Evolutionary conservation across 2,329 filamentous ascomycete genomes (phyloP).

Genomic region (Hypocreales sp.): DNA sequence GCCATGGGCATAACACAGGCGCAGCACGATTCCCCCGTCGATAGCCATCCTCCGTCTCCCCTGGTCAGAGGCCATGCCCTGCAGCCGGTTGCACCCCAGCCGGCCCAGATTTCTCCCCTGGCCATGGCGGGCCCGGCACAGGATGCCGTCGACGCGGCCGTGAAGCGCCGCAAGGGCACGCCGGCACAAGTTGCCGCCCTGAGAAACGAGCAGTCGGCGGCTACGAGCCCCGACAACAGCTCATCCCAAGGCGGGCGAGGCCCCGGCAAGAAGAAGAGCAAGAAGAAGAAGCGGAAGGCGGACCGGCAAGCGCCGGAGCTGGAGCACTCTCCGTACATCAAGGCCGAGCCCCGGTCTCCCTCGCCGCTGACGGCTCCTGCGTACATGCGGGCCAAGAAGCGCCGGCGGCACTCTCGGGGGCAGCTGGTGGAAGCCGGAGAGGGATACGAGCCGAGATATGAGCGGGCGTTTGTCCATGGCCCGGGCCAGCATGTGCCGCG

Average conservation of each 20-base stretch:
- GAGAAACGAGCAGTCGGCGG: conserved; percentile 29
- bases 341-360: conserved; percentile 47
- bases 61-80: conserved; percentile 60
- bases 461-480: conserved; percentile 19
- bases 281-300: conserved; percentile 37
- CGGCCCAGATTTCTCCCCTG: conserved; percentile 50
- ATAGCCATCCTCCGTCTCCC: conserved; percentile 33
- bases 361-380: conserved; percentile 39
- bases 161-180: conserved; percentile 8
- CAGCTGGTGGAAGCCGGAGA: conserved; percentile 17
- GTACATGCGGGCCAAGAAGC: conserved; percentile 40
- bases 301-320: conserved; percentile 31
- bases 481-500: conserved; percentile 17
- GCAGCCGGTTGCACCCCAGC: conserved; percentile 59
- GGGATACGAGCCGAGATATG: conserved; percentile 27
- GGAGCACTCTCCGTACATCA: conserved; percentile 39
- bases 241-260: conserved; percentile 34
- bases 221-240: conserved; percentile 45
- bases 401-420: conserved; percentile 31
- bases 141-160: neutral
- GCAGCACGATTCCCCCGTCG: conserved; percentile 10
- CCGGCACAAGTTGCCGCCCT: conserved; percentile 41
- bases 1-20: conserved; percentile 5
- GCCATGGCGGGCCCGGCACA: conserved; percentile 26
- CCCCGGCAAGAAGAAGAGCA: conserved; percentile 31